A percentile compares a stretch with the other conserved stretches of the same genome.
These are phyloP conservation scores for Penicillium parvum DNA, from an alignment of 495 filamentous ascomycete genomes.

Conservation along the genomic window DNA sequence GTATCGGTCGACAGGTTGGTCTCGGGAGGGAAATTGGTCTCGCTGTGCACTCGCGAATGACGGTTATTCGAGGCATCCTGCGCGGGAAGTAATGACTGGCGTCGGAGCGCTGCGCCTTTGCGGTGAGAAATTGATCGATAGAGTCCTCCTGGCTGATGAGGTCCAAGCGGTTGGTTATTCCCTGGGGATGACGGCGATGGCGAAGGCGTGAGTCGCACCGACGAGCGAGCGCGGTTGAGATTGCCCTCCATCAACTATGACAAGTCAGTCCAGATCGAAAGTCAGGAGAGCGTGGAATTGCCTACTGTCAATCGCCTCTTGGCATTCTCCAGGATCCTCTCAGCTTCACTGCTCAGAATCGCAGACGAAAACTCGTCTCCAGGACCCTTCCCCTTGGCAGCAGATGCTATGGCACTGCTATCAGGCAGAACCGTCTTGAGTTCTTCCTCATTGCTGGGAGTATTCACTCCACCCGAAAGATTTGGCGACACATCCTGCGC, in stretches of 20 bases:
- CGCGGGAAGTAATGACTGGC: constrained; percentile 30
- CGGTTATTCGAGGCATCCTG: constrained; percentile 41
- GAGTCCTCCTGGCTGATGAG: constrained; percentile 24
- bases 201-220: constrained; percentile 58
- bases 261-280: no score
- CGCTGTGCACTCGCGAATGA: constrained; percentile 54
- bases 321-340: constrained; percentile 84
- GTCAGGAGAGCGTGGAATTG: no score
- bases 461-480: constrained; percentile 4
- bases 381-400: constrained; percentile 28
- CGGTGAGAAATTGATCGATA: constrained; percentile 45
- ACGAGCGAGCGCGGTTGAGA: constrained; percentile 70
- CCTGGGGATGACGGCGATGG: constrained; percentile 41
- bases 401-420: constrained; percentile 16
- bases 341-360: constrained; percentile 75
- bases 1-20: constrained; percentile 25
- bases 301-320: constrained; percentile 83
- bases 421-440: constrained; percentile 2
- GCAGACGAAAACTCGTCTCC: constrained; percentile 60
- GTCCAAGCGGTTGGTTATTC: constrained; percentile 14
- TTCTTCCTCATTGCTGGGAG: background rate
- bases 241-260: constrained; percentile 87
- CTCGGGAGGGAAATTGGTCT: constrained; percentile 50
- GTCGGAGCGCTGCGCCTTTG: constrained; percentile 32
- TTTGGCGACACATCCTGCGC: constrained; percentile 10